Base-by-base conservation (phyloP, 148 eudicot species). In the Nyssa sinensis region DNA sequence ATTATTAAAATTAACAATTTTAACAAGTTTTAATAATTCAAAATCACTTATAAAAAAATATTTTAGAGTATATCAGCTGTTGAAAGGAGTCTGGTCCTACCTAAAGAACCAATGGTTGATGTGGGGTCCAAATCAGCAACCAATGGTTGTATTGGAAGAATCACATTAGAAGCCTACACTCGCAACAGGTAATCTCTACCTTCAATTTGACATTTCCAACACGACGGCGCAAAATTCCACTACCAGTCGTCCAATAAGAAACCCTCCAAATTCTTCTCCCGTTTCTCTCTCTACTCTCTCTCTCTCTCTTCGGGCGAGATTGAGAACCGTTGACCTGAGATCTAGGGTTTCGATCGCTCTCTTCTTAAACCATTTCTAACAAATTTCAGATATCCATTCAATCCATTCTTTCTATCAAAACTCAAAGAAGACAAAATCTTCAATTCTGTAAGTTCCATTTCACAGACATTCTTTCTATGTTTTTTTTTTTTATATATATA, bases 301-400 rank as follows among this genome's bases (percentile, higher is more conserved):
- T 70, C 47, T 70, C 51, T 71, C 24, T 24, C n/a, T n/a, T n/a
- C n/a, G 30, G 3, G 9, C 33, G 24, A 55, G 59, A 55, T 23
- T 17, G 59, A 55, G 17, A 60, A 25, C 34, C 32, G 57, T 72
- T 59, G 75, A 61, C 66, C 75, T 14, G 66, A 17, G 66, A 72
- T 72, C 75, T 72, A 72, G 75, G 75, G 75, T 72, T 72, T 17
- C 65, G 25, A 57, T 25, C 14, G 2, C 33, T 3, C 7, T 9
- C 24, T 10, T 19, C 8, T 7, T 4, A 55, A 17, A 17, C 59
- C 6, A 55, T 55, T 61, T 27, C 28, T 17, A 28, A 4, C 8
- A 27, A 58, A 35, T 60, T 28, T 13, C 10, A 39, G 24, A 72
- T 7, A 10, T 37, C 44, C 66, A 35, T 37, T 30, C 66, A 17